Evolutionary conservation across 139 green algal species (phyloP), one percentile per base, ranked within the genome.

Genomic region (Pseudopediastrum boryanum): DNA sequence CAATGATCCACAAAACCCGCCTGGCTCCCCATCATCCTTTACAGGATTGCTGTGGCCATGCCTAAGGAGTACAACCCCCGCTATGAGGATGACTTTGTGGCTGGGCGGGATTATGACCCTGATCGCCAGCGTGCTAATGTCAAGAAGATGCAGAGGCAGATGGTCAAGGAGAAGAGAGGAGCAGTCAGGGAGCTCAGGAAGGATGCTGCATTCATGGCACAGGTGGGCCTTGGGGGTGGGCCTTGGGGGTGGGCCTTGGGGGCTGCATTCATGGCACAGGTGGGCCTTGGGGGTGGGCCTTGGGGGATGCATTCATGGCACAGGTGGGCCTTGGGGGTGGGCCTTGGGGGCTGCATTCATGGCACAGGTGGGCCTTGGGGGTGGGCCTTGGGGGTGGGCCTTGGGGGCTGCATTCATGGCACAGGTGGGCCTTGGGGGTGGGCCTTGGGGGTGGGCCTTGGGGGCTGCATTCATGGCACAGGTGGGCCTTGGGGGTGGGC

Each of bases 111-210:
- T 64, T 96, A 95, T 78, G 94, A 98, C 78, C 39, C 38, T 56
- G 92, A 97, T 84, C 84, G 93, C 42, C 86, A 91, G 63, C 77
- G 92, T 0, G 85, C 90, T 8, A 88, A 94, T 70, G 25, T 75
- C 39, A 80, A 84, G 29, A 83, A 85, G 42, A 85, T 96, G 64
- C 90, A 95, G 88, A 84, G 87, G 8, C 59, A 89, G 73, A 13
- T 96, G 31, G 62, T 75, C 59, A 91, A 90, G 71, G 91, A 96
- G 83, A 82, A 87, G 75, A 64, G 94, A 27, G 90, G 91, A 63
- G 89, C 86, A 5, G 90, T 95, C 54, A 90, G 96, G 23, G 96
- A 99, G 91, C 91, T 99, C 77, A 91, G 96, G 3, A 91, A 92
- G 39, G 95, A 98, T 69, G 88, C 85, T 0, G 75, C 79, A 7